A percentile compares a stretch with the other conserved stretches of the same genome.
Conservation (phyloP, 2,329 filamentous ascomycete species). For the Xylaria sp. region DNA sequence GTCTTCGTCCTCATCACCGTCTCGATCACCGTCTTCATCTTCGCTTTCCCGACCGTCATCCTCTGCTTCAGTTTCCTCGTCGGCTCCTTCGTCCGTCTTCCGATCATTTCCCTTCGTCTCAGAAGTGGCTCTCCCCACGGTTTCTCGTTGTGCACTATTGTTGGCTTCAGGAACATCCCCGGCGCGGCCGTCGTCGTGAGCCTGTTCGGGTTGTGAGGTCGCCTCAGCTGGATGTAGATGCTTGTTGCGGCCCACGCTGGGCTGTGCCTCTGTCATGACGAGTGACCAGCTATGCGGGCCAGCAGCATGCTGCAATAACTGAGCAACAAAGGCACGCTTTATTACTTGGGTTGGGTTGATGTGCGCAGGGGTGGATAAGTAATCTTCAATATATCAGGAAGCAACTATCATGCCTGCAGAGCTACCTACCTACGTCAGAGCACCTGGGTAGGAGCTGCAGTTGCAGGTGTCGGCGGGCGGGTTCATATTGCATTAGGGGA, state of each 20-base stretch:
- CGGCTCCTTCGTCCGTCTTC: slow-evolving; percentile 56
- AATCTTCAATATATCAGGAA: slow-evolving; percentile 9
- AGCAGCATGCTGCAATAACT: slow-evolving; percentile 45
- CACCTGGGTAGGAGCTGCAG: background rate
- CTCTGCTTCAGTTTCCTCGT: slow-evolving; percentile 57
- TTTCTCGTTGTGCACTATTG: slow-evolving; percentile 10
- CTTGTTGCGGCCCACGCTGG: slow-evolving; percentile 48
- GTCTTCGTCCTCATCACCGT: slow-evolving; percentile 57
- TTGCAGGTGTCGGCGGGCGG: background rate
- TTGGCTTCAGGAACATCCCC: slow-evolving; percentile 33
- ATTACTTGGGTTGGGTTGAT: slow-evolving; percentile 9
- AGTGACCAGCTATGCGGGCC: slow-evolving; percentile 42
- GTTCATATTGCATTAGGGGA: background rate
- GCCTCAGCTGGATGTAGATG: slow-evolving; percentile 29
- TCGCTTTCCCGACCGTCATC: slow-evolving; percentile 70
- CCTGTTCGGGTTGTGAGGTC: slow-evolving; percentile 16
- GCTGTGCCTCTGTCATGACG: slow-evolving; percentile 58
- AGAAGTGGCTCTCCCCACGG: slow-evolving; percentile 26
- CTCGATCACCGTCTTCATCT: slow-evolving; percentile 45
- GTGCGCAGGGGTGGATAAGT: background rate
- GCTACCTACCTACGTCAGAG: slow-evolving; percentile 49
- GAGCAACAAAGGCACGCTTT: slow-evolving; percentile 24
- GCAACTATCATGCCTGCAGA: slow-evolving; percentile 13
- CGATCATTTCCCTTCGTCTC: slow-evolving; percentile 28
- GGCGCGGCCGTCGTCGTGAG: background rate